Conservation (phyloP, 208 protist genomes). For the Wallacemonas collosoma region DNA sequence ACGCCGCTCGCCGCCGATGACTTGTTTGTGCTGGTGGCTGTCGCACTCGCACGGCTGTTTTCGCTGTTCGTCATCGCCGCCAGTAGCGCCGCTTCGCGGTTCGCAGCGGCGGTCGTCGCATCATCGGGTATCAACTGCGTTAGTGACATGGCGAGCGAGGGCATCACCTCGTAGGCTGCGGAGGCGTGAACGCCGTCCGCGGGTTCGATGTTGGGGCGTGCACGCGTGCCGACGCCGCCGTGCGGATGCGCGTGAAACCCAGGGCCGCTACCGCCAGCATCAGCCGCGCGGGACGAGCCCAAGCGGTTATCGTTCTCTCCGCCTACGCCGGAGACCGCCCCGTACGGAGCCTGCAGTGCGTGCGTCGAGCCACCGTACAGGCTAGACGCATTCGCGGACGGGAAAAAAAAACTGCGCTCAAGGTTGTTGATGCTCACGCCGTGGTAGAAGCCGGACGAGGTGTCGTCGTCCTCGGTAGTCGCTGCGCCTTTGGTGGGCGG, state of each 20-base stretch:
- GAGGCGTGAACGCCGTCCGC: background rate
- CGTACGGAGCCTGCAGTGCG: background rate
- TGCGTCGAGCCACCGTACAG: background rate
- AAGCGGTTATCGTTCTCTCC: background rate
- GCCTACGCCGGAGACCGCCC: background rate
- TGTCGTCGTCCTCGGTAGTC: background rate
- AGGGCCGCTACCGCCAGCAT: too few species aligned
- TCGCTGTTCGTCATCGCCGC: background rate
- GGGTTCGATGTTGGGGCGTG: too few species aligned
- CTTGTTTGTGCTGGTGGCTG: too few species aligned
- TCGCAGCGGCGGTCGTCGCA: background rate
- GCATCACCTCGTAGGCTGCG: background rate
- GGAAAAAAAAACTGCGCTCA: slow-evolving; percentile 41
- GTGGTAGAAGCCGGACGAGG: slow-evolving; percentile 28
- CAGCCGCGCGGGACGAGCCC: too few species aligned
- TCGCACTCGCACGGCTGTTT: too few species aligned
- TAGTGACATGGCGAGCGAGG: background rate
- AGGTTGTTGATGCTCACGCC: slow-evolving; percentile 34
- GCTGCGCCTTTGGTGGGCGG: background rate
- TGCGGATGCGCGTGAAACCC: too few species aligned
- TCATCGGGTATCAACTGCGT: background rate
- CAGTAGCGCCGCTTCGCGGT: slow-evolving; percentile 11
- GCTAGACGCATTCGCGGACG: background rate
- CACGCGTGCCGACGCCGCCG: too few species aligned
- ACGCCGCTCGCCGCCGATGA: too few species aligned